Conservation (phyloP, 768 basidiomycete species). For the Cubamyces lactineus region DNA sequence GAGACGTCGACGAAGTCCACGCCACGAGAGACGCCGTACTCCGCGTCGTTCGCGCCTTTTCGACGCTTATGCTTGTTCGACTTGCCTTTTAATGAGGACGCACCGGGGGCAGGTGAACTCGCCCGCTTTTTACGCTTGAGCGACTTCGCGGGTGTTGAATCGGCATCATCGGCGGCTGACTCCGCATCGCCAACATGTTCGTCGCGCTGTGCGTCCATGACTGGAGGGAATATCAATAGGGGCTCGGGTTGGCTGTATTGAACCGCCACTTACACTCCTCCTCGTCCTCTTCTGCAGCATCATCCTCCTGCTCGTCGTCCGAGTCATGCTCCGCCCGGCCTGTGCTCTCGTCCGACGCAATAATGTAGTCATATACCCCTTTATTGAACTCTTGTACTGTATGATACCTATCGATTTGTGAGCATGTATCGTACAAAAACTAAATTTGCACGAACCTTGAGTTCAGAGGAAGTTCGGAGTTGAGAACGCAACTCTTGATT, state of each 20-base stretch:
- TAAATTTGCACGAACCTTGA: constrained; percentile 58
- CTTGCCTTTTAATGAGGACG: constrained; percentile 35
- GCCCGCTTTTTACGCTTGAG: constrained; percentile 63
- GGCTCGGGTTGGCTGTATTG: not conserved
- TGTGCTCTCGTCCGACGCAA: constrained; percentile 92
- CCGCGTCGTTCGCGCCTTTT: constrained; percentile 55
- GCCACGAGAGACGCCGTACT: constrained; percentile 94
- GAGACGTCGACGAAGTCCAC: constrained; percentile 97
- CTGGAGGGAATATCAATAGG: constrained; percentile 36
- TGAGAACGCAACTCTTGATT: constrained; percentile 93
- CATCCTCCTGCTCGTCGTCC: constrained; percentile 47
- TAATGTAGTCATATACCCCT: constrained; percentile 98
- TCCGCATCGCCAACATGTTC: constrained; percentile 29
- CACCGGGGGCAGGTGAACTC: constrained; percentile 41
- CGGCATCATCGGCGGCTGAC: constrained; percentile 26
- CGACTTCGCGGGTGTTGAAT: constrained; percentile 30
- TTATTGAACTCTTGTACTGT: constrained; percentile 98
- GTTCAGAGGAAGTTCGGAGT: constrained; percentile 93
- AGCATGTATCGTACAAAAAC: not conserved
- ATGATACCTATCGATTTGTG: constrained; percentile 68
- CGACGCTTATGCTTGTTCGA: constrained; percentile 54
- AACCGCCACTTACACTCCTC: constrained; percentile 40
- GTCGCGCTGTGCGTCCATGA: constrained; percentile 58
- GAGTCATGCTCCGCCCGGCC: constrained; percentile 53
- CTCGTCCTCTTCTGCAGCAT: constrained; percentile 43